Evolutionary conservation across 169 alveolate species (phyloP), one percentile per base, ranked within the genome.

Genomic region (Eimeria tenella): DNA sequence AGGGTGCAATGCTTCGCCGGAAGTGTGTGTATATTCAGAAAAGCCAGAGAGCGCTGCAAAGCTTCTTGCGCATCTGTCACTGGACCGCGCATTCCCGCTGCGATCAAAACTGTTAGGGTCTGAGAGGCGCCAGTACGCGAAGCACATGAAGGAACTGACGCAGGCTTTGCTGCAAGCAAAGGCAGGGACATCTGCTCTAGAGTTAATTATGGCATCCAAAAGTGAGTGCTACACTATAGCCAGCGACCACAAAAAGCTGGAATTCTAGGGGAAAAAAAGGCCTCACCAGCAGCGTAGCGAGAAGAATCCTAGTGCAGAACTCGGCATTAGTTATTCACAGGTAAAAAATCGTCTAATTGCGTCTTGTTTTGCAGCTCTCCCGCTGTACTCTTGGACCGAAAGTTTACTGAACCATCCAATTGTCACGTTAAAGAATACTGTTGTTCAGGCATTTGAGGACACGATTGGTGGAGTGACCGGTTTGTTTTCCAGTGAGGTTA

Each of bases 361-460:
- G 55, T 56, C 8, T 56, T 79, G 17, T 19, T 53, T 82, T 23
- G 31, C 94, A 90, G 94, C 94, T n/a, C 50, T 58, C 19, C 73
- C 68, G 50, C 49, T 90, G 84, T 90, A 58, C 21, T 19, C 94
- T 31, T 90, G 94, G 94, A 21, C 74, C 8, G 90, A 90, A 5
- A 74, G 90, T 15, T 1, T 90, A 55, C 23, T 25, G 4, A 21
- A 23, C 50, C 65, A 71, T 23, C 94, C 94, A 15, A 8, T 90
- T 2, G 52, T 75, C 84, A 90, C 94, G 4, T 19, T 90, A 19
- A 63, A 60, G 5, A 60, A 52, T 71, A 71, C 58, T 6, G 73
- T 90, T 60, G 74, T 25, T 4, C 94, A 90, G 49, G 81, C 90
- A 4, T 90, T 90, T 19, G 90, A 90, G 6, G 86, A 77, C 71